Base-by-base conservation (phyloP, 768 basidiomycete species). In the Pholiota microspora region DNA sequence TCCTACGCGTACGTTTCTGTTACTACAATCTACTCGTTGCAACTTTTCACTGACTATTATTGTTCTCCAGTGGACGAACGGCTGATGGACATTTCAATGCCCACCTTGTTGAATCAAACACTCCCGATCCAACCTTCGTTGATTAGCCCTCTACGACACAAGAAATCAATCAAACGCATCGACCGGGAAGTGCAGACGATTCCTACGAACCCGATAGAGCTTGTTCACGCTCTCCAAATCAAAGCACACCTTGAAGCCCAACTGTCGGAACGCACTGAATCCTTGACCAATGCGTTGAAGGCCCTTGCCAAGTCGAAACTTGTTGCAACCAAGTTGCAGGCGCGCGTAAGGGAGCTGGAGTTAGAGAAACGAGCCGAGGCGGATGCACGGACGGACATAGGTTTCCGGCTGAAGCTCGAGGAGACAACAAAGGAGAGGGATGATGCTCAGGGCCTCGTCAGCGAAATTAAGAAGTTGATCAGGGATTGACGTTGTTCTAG, bases 11-110 rank as follows among this genome's bases (percentile, higher is more conserved):
- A 21, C 28, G 51, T 50, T 29, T 12, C 16, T 21, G 18, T 42
- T 6, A 21, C 35, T 3, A 59, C 13, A 21, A 25, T 36, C 16
- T 40, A 1, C n/a, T 18, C 15, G 21, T 4, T 21, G 18, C 10
- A 6, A 23, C 16, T 9, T 31, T 16, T 12, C 15, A 35, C 32
- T 9, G 44, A 21, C 36, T 12, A 28, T 13, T 21, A 27, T 2
- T 12, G n/a, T 10, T 42, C n/a, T 40, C 18, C n/a, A 68, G 67
- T 64, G 7, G 63, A 67, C 8, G 65, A 68, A 38, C 57, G 64
- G 10, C 58, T 69, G 2, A 51, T 64, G 48, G 67, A 69, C 46
- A 50, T 64, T 16, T 61, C 67, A 2, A 31, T 60, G 18, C 48
- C 64, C 5, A 51, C 52, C 0, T 34, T 58, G 10, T 25, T 51